These are phyloP conservation scores for Stagonosporopsis cucurbitacearum DNA, from an alignment of 2,329 filamentous ascomycete genomes.

Conservation along the genomic window DNA sequence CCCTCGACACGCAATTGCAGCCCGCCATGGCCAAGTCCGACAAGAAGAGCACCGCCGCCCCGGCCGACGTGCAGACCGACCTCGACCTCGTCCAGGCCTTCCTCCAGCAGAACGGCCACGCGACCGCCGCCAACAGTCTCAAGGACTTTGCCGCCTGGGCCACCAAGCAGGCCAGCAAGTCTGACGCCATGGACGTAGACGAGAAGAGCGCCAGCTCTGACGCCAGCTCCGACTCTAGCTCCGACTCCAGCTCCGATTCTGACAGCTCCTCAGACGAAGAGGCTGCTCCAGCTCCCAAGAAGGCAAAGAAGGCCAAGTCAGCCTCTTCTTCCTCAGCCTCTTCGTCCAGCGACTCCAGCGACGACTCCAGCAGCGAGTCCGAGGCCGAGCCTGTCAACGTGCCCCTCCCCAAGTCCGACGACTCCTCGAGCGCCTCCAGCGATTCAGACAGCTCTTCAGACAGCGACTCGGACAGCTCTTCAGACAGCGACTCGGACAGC, in stretches of 20 bases:
- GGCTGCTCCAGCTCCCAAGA: conserved; percentile 24
- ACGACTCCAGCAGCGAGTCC: conserved; percentile 32
- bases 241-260: conserved; percentile 21
- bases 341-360: conserved; percentile 20
- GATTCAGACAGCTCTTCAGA: conserved; percentile 29
- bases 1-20: neutral
- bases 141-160: conserved; percentile 41
- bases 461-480: conserved; percentile 25
- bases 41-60: conserved; percentile 27
- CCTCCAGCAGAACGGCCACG: conserved; percentile 44
- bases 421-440: conserved; percentile 37
- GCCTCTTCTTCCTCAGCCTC: conserved; percentile 28
- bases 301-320: conserved; percentile 26
- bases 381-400: conserved; percentile 35
- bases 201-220: conserved; percentile 23
- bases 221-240: conserved; percentile 20
- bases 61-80: conserved; percentile 17
- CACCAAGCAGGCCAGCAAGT: conserved; percentile 16
- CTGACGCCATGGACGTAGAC: conserved; percentile 44
- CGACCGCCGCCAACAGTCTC: conserved; percentile 38
- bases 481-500: conserved; percentile 24
- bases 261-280: conserved; percentile 46
- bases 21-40: conserved; percentile 35
- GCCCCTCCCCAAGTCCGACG: conserved; percentile 37
- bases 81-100: conserved; percentile 46